Percentiles rank a stretch among this genome's conserved stretches.
Conservation (phyloP, 495 filamentous ascomycete species). For the Choiromyces venosus region DNA sequence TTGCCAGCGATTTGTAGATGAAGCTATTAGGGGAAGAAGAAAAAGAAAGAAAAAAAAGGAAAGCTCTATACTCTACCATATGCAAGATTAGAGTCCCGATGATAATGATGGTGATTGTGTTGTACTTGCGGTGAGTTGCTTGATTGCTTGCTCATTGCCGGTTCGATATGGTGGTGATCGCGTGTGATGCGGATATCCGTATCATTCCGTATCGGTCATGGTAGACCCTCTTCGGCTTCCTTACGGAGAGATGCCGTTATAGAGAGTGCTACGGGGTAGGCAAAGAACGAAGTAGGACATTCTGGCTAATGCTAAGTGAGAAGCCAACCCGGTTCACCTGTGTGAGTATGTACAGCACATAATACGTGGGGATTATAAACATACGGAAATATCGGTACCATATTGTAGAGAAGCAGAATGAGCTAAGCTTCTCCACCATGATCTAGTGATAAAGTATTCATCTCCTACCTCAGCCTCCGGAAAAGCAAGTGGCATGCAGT, state of each 20-base stretch:
- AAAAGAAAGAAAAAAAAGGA: neutral
- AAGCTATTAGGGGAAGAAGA: neutral
- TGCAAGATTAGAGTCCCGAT: neutral
- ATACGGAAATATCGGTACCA: neutral
- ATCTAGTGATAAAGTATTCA: neutral
- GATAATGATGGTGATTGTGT: conserved; percentile 5
- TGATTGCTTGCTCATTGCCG: conserved; percentile 2
- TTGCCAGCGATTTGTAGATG: neutral
- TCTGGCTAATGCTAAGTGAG: neutral
- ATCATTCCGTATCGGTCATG: conserved; percentile 10
- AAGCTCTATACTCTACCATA: neutral
- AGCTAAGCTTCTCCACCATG: neutral
- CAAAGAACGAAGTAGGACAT: neutral
- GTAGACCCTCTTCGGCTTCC: neutral
- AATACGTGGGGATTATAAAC: neutral
- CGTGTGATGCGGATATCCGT: conserved; percentile 37
- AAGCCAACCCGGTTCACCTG: neutral
- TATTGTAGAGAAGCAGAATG: neutral
- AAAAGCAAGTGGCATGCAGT: neutral
- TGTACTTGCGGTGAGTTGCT: conserved; percentile 12
- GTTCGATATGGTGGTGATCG: conserved; percentile 30
- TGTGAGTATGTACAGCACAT: neutral
- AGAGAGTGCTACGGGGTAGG: neutral
- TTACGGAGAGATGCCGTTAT: neutral
- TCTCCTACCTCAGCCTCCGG: neutral